These are phyloP conservation scores for Rhizopogon sp. DNA, from an alignment of 768 basidiomycete genomes.

Conservation along the genomic window DNA sequence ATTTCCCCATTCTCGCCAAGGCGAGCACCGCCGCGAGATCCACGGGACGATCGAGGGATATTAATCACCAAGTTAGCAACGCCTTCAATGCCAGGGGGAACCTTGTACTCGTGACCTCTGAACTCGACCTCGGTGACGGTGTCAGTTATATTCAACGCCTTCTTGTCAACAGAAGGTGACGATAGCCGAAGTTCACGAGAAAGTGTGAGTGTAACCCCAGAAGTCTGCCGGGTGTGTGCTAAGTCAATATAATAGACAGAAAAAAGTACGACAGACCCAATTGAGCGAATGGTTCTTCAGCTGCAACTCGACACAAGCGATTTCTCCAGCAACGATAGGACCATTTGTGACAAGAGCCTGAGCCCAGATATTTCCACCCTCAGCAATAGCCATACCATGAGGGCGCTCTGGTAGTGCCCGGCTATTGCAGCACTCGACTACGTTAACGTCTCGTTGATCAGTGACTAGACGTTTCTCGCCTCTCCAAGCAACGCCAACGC, in stretches of 20 bases:
- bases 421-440: slow-evolving; percentile 51
- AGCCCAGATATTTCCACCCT: slow-evolving; percentile 76
- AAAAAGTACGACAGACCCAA: slow-evolving; percentile 44
- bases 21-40: slow-evolving; percentile 57
- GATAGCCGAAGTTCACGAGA: slow-evolving; percentile 58
- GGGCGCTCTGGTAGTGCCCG: slow-evolving; percentile 33
- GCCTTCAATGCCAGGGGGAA: slow-evolving; percentile 71
- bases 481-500: slow-evolving; percentile 70
- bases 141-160: slow-evolving; percentile 62
- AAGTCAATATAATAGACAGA: slow-evolving; percentile 1
- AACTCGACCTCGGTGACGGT: slow-evolving; percentile 65
- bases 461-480: slow-evolving; percentile 67
- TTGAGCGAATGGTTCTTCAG: slow-evolving; percentile 80
- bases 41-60: slow-evolving; percentile 62
- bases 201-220: slow-evolving; percentile 57
- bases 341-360: slow-evolving; percentile 64
- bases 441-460: slow-evolving; percentile 53
- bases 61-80: slow-evolving; percentile 78
- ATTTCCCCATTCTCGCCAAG: slow-evolving; percentile 41
- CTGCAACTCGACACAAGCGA: slow-evolving; percentile 67
- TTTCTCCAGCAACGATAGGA: slow-evolving; percentile 61
- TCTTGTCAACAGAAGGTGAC: slow-evolving; percentile 33
- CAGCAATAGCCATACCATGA: slow-evolving; percentile 63
- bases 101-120: slow-evolving; percentile 68
- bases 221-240: slow-evolving; percentile 44